Percentiles rank a stretch among this genome's conserved stretches.
phyloP scores from a whole-genome alignment of 108 stramenopile species.

The Cyclotella kingstonii region DNA sequence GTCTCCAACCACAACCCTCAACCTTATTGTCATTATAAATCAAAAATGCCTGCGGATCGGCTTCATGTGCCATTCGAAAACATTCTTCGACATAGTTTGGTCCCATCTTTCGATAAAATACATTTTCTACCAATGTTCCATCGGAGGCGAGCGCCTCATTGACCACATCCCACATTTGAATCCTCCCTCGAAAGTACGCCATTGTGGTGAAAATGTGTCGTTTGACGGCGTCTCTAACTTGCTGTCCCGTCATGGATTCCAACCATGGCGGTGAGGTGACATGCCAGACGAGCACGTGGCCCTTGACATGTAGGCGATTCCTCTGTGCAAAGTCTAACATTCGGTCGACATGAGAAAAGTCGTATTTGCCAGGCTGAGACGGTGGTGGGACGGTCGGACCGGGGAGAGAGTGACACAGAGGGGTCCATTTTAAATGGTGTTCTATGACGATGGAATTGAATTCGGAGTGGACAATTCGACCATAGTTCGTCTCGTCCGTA shows the following conservation, averaged over 20 bases:
- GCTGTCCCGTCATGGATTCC: constrained; percentile 54
- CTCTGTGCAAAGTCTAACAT: constrained; percentile 87
- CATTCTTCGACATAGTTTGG: constrained; percentile 86
- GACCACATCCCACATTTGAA: constrained; percentile 89
- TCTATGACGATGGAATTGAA: constrained; percentile 91
- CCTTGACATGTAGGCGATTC: constrained; percentile 78
- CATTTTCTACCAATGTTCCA: constrained; percentile 83
- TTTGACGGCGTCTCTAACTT: constrained; percentile 58
- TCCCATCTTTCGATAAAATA: constrained; percentile 86
- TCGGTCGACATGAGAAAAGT: constrained; percentile 79
- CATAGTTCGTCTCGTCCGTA: constrained; percentile 48
- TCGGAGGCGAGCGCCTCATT: constrained; percentile 88
- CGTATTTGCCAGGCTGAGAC: constrained; percentile 74
- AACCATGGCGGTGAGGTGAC: constrained; percentile 73
- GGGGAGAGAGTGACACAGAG: constrained; percentile 62
- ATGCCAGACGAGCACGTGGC: constrained; percentile 89
- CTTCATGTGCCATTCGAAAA: constrained; percentile 92
- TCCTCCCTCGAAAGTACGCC: constrained; percentile 81
- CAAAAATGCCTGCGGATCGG: constrained; percentile 85
- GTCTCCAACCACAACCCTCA: constrained; percentile 67
- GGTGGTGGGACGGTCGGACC: constrained; percentile 53
- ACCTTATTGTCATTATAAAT: constrained; percentile 95
- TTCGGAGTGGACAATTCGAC: constrained; percentile 58
- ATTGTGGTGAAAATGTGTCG: constrained; percentile 88
- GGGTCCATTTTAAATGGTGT: constrained; percentile 90